Conservation (phyloP, 164 flowering plant species). For the Annona cherimola region DNA sequence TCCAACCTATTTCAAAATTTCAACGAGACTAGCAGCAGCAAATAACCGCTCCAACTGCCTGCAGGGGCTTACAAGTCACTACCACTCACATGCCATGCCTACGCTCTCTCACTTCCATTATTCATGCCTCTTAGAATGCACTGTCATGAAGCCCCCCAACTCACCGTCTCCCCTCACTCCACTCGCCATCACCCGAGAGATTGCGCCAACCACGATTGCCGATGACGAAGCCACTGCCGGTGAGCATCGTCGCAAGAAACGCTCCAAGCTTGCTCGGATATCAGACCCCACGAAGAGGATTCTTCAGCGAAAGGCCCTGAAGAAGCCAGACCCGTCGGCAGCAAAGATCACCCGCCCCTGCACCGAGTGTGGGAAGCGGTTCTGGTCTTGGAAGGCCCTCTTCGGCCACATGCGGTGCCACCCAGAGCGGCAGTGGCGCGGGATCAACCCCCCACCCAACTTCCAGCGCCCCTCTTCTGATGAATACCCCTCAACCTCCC, state of each 20-base stretch:
- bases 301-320: conserved; percentile 28
- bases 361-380: conserved; percentile 78
- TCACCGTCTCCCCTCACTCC: conserved; percentile 2
- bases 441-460: conserved; percentile 75
- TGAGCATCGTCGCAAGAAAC: conserved; percentile 38
- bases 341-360: conserved; percentile 60
- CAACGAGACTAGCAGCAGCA: no score
- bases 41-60: no score
- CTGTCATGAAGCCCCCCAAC: conserved; percentile 8
- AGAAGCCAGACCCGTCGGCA: conserved; percentile 47
- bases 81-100: background rate
- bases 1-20: no score
- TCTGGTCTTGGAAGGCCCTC: conserved; percentile 88
- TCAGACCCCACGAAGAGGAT: conserved; percentile 6
- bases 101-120: conserved; percentile 1
- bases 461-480: conserved; percentile 8
- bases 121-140: background rate
- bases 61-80: no score
- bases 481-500: background rate
- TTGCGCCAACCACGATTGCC: background rate
- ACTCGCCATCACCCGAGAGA: background rate
- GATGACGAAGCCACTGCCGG: background rate
- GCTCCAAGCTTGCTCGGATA: conserved; percentile 33
- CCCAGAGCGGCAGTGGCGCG: conserved; percentile 96
- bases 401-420: conserved; percentile 98